phyloP scores from a whole-genome alignment of 768 basidiomycete species.

The Exsudoporus frostii region DNA sequence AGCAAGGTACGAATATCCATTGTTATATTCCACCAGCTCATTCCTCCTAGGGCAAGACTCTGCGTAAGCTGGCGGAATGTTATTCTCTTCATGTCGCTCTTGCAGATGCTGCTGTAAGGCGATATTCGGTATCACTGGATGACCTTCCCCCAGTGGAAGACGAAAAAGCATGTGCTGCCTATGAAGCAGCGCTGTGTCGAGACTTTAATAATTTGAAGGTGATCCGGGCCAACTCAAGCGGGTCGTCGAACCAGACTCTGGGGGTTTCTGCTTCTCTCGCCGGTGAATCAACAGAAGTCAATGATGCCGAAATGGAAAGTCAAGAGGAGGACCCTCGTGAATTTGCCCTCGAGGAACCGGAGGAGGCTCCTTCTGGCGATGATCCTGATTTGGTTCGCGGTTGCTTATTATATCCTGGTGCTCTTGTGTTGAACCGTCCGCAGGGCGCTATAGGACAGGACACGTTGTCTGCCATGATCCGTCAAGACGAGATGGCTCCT shows the following conservation, averaged over 20 bases:
- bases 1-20: slow-evolving; percentile 38
- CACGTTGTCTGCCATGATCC: slow-evolving; percentile 68
- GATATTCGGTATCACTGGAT: slow-evolving; percentile 50
- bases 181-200: slow-evolving; percentile 51
- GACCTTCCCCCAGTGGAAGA: slow-evolving; percentile 57
- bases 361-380: slow-evolving; percentile 12
- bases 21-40: slow-evolving; percentile 8
- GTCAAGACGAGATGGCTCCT: slow-evolving; percentile 65
- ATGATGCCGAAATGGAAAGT: slow-evolving; percentile 7
- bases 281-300: slow-evolving; percentile 11
- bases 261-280: neutral
- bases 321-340: slow-evolving; percentile 19
- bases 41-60: slow-evolving; percentile 56
- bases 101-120: slow-evolving; percentile 43
- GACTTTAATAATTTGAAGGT: slow-evolving; percentile 43
- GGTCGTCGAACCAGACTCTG: slow-evolving; percentile 9
- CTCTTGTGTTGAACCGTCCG: slow-evolving; percentile 7
- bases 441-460: slow-evolving; percentile 75
- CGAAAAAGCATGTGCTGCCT: slow-evolving; percentile 41
- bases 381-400: slow-evolving; percentile 26
- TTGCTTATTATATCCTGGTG: neutral
- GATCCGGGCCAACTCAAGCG: slow-evolving; percentile 19
- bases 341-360: slow-evolving; percentile 15
- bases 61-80: slow-evolving; percentile 53
- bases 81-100: slow-evolving; percentile 46